These are phyloP conservation scores for Arthrobotrys megalospora DNA, from an alignment of 2,329 filamentous ascomycete species.

Conservation along the genomic window DNA sequence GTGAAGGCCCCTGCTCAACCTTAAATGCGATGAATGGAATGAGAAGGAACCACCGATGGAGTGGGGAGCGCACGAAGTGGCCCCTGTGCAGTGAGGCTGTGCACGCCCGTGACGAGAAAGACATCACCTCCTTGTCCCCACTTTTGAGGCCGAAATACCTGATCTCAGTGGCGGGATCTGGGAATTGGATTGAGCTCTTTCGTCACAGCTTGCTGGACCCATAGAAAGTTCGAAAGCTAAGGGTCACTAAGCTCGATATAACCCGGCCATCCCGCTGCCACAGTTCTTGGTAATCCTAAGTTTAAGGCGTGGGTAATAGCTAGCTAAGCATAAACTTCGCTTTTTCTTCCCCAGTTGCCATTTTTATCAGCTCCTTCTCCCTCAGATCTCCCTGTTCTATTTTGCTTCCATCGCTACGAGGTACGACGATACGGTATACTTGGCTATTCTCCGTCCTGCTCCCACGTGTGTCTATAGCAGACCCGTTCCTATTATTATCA, in stretches of 20 bases:
- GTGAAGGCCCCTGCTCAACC: constrained; percentile 18
- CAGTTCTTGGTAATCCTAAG: neutral
- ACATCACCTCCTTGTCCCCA: neutral
- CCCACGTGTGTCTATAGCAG: too few species aligned
- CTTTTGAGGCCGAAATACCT: neutral
- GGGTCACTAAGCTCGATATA: constrained; percentile 2
- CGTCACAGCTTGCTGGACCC: constrained; percentile 4
- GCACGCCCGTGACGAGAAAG: constrained; percentile 21
- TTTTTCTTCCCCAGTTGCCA: neutral
- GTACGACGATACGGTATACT: too few species aligned
- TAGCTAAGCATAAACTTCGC: neutral
- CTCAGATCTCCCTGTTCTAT: too few species aligned
- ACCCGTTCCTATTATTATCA: too few species aligned
- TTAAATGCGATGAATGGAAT: constrained; percentile 28
- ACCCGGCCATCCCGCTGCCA: constrained; percentile 2
- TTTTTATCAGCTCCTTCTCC: neutral
- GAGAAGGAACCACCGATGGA: neutral
- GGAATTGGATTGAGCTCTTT: constrained; percentile 28
- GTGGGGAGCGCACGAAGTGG: neutral
- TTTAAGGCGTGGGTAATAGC: neutral
- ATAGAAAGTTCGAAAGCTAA: neutral
- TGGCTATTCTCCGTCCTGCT: too few species aligned
- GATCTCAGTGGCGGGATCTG: neutral
- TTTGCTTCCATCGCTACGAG: too few species aligned
- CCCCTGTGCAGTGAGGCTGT: constrained; percentile 48